phyloP scores from a whole-genome alignment of 371 early-diverging fungal species.

The Blastocladiella emersonii region DNA sequence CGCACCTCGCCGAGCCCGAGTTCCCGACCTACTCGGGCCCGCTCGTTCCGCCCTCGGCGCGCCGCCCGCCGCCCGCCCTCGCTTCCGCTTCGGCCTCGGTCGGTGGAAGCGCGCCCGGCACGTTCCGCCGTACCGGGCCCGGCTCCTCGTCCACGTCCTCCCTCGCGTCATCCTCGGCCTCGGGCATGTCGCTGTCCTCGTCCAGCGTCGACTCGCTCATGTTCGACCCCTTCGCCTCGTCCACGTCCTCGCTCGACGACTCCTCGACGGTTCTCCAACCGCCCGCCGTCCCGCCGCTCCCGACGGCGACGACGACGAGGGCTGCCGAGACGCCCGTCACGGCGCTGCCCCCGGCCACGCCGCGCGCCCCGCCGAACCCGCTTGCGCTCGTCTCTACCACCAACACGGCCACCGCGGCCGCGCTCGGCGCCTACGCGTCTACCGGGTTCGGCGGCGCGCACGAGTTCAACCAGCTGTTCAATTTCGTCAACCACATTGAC shows the following conservation, averaged over 20 bases:
- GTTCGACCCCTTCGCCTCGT: background rate
- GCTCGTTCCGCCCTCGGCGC: background rate
- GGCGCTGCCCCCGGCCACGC: too few relatives aligned
- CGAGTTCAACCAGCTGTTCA: conserved; percentile 77
- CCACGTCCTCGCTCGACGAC: background rate
- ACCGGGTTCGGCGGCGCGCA: conserved; percentile 13
- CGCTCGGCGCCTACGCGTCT: conserved; percentile 22
- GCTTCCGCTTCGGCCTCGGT: too few relatives aligned
- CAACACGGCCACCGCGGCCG: conserved; percentile 48
- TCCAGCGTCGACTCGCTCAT: background rate
- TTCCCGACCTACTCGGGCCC: background rate
- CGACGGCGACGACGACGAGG: too few relatives aligned
- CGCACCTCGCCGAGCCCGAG: background rate
- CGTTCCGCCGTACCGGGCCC: too few relatives aligned
- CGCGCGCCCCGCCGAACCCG: background rate
- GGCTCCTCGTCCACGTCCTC: too few relatives aligned
- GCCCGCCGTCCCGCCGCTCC: too few relatives aligned
- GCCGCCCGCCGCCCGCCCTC: too few relatives aligned
- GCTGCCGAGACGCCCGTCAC: too few relatives aligned
- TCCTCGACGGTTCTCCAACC: too few relatives aligned
- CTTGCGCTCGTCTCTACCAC: conserved; percentile 21
- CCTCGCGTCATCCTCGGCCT: background rate
- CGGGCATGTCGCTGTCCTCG: background rate
- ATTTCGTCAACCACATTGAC: conserved; percentile 70
- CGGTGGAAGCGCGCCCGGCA: too few relatives aligned